A percentile compares a stretch with the other conserved stretches of the same genome.
Evolutionary conservation across 192 early-diverging fungal genomes (phyloP).

Genomic region (Paraglomus brasilianum): DNA sequence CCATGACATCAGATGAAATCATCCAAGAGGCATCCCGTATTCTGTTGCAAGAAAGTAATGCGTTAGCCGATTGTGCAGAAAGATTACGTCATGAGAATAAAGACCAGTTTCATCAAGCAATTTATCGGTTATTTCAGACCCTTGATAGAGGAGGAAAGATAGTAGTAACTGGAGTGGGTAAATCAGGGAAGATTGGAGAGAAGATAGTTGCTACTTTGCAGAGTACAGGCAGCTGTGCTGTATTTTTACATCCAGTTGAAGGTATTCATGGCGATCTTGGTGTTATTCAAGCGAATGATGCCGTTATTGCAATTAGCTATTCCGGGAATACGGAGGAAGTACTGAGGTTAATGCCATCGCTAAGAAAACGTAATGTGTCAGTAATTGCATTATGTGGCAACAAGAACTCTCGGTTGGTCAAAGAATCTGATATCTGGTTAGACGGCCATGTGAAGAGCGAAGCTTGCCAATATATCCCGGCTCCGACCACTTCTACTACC

Average conservation of each 20-base stretch:
- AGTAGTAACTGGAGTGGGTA: constrained; percentile 47
- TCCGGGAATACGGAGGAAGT: constrained; percentile 51
- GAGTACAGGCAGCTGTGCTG: constrained; percentile 38
- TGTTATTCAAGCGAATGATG: constrained; percentile 34
- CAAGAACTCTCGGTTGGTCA: constrained; percentile 40
- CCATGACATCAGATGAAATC: constrained; percentile 31
- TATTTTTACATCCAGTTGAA: constrained; percentile 48
- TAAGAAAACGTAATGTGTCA: constrained; percentile 41
- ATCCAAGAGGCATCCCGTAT: constrained; percentile 38
- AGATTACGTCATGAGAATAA: constrained; percentile 31
- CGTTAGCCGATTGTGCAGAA: constrained; percentile 35
- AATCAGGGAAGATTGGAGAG: constrained; percentile 50
- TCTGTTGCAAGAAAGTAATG: constrained; percentile 38
- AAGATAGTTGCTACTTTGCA: constrained; percentile 48
- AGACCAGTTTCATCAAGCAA: constrained; percentile 35
- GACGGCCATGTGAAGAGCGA: constrained; percentile 42
- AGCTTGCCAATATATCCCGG: constrained; percentile 41
- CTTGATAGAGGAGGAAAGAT: constrained; percentile 45
- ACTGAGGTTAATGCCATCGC: constrained; percentile 36
- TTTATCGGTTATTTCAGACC: constrained; percentile 35
- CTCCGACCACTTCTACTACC: constrained; percentile 47
- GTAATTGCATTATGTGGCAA: constrained; percentile 46
- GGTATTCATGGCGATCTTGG: constrained; percentile 50
- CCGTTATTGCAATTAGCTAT: constrained; percentile 43
- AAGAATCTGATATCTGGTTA: constrained; percentile 41